Percentiles rank a stretch among this genome's conserved stretches.
phyloP scores from a whole-genome alignment of 257 asterid species.

The Rauvolfia tetraphylla region DNA sequence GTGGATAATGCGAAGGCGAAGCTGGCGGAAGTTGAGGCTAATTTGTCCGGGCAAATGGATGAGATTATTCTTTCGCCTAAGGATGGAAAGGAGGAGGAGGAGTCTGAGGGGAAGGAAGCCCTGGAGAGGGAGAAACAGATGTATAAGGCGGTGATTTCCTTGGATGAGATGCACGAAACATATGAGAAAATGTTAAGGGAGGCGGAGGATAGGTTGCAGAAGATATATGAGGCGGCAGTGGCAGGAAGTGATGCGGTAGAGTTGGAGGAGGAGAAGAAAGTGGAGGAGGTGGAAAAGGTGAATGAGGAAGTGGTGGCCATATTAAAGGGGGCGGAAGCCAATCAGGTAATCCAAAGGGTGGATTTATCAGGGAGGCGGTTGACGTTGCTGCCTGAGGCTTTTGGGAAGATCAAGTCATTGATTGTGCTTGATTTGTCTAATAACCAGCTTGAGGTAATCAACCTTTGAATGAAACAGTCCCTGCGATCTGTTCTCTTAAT shows the following conservation, averaged over 20 bases:
- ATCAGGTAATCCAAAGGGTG: slow-evolving; percentile 46
- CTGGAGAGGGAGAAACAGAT: slow-evolving; percentile 44
- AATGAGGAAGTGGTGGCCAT: slow-evolving; percentile 65
- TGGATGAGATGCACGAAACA: slow-evolving; percentile 83
- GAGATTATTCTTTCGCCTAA: slow-evolving; percentile 34
- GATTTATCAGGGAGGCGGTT: slow-evolving; percentile 54
- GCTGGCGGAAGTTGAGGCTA: slow-evolving; percentile 52
- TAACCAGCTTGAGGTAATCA: slow-evolving; percentile 70
- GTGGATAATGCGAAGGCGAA: slow-evolving; percentile 63
- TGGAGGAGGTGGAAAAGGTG: slow-evolving; percentile 39
- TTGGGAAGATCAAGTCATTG: slow-evolving; percentile 58
- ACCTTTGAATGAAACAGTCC: neutral
- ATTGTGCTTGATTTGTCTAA: slow-evolving; percentile 62
- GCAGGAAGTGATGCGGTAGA: slow-evolving; percentile 53
- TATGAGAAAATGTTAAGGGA: slow-evolving; percentile 74
- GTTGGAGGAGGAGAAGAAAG: slow-evolving; percentile 26
- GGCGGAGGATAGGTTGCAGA: slow-evolving; percentile 78
- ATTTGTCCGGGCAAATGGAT: slow-evolving; percentile 33
- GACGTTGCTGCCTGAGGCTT: slow-evolving; percentile 74
- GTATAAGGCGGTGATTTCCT: slow-evolving; percentile 55
- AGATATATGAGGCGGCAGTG: slow-evolving; percentile 75
- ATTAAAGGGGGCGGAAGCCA: slow-evolving; percentile 63
- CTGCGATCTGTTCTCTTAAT: neutral
- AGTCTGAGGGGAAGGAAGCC: slow-evolving; percentile 17
- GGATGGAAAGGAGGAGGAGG: slow-evolving; percentile 18